phyloP scores from a whole-genome alignment of 169 alveolate genomes.

The Eimeria mitis region DNA sequence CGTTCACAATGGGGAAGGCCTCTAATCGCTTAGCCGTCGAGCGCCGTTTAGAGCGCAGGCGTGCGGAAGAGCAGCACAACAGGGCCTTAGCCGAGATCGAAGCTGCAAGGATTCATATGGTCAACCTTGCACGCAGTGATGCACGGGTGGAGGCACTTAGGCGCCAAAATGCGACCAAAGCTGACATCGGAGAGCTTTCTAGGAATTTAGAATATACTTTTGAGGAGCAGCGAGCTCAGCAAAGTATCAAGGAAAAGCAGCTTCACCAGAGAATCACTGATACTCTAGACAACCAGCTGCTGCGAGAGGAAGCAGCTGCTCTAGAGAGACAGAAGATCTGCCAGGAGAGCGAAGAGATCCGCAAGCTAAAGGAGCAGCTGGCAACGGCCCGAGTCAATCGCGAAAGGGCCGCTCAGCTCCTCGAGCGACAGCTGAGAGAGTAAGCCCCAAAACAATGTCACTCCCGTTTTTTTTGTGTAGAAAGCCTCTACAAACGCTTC shows the following conservation, averaged over 20 bases:
- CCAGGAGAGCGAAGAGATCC: slow-evolving; percentile 77
- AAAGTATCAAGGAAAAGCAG: slow-evolving; percentile 14
- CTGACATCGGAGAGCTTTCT: slow-evolving; percentile 37
- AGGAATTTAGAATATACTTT: slow-evolving; percentile 33
- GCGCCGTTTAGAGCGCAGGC: slow-evolving; percentile 62
- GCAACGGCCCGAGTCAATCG: slow-evolving; percentile 83
- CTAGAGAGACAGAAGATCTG: slow-evolving; percentile 51
- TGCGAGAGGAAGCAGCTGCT: background rate
- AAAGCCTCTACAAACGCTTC: background rate
- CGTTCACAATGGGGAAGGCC: slow-evolving; percentile 34
- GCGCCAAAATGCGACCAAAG: slow-evolving; percentile 9
- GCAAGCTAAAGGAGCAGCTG: slow-evolving; percentile 83
- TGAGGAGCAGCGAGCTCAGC: slow-evolving; percentile 66
- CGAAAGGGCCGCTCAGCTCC: slow-evolving; percentile 86
- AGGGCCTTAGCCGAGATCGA: slow-evolving; percentile 13
- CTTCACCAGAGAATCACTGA: slow-evolving; percentile 54
- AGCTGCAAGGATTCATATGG: slow-evolving; percentile 16
- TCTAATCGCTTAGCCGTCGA: slow-evolving; percentile 60
- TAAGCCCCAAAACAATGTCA: slow-evolving; percentile 22
- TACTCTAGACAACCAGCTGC: slow-evolving; percentile 18
- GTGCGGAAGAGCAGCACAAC: slow-evolving; percentile 29
- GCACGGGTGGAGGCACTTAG: slow-evolving; percentile 79
- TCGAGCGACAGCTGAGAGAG: slow-evolving; percentile 83
- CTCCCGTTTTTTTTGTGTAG: background rate
- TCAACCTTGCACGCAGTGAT: slow-evolving; percentile 62